A percentile compares a stretch with the other conserved stretches of the same genome.
Conservation (phyloP, 495 filamentous ascomycete genomes). For the Apiosordaria backusii region DNA sequence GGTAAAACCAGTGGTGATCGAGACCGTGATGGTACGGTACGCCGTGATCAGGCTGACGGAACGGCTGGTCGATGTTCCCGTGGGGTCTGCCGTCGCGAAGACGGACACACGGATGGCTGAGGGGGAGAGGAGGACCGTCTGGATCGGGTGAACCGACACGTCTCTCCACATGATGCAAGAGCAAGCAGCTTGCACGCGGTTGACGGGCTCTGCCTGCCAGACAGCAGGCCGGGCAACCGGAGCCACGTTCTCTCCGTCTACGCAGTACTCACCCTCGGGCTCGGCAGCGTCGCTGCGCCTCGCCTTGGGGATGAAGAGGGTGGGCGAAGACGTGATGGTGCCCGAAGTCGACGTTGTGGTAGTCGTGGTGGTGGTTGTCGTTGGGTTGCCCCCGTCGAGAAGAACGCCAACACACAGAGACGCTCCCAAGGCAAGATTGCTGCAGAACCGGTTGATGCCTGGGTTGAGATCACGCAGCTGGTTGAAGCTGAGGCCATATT, state of each 20-base stretch:
- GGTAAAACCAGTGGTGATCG: not conserved
- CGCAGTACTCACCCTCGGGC: not conserved
- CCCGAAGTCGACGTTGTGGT: not conserved
- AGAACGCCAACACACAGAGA: not conserved
- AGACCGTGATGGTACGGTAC: constrained; percentile 1
- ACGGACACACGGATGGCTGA: not conserved
- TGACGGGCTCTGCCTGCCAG: not conserved
- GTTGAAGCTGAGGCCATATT: not conserved
- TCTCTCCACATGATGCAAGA: not conserved
- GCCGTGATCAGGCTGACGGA: not conserved
- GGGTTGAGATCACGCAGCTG: not conserved
- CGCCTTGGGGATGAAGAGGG: not conserved
- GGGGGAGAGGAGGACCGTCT: not conserved
- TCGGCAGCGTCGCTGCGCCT: not conserved
- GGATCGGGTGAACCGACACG: not conserved
- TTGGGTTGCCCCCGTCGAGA: not conserved
- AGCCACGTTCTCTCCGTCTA: not conserved
- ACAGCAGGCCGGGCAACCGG: not conserved
- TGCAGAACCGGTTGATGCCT: not conserved
- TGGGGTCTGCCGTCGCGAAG: not conserved
- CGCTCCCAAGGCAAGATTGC: not conserved
- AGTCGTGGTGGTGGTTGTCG: not conserved
- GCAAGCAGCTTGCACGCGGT: not conserved
- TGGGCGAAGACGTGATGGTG: not conserved
- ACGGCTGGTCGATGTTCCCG: not conserved